Percentiles rank a stretch among this genome's conserved stretches.
phyloP scores from a whole-genome alignment of 129 eudicot species.

The Chrysanthemum seticuspe region DNA sequence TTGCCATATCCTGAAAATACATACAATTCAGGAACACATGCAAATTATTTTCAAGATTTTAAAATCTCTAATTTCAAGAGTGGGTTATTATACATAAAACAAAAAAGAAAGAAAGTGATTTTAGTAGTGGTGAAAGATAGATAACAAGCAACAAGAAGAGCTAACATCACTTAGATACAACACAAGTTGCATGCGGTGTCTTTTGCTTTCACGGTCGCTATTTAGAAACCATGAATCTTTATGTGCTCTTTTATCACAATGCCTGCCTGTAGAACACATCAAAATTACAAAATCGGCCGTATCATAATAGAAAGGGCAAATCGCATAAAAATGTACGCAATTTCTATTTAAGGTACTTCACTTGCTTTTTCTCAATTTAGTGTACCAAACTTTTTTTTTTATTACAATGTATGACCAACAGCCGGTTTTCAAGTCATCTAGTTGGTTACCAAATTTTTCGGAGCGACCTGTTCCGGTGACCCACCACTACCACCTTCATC shows the following conservation, averaged over 20 bases:
- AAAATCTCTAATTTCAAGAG: slow-evolving; percentile 23
- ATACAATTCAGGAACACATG: slow-evolving; percentile 28
- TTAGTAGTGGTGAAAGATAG: slow-evolving; percentile 26
- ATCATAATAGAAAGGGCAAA: not conserved
- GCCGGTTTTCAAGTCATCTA: too few species aligned
- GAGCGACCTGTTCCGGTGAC: too few species aligned
- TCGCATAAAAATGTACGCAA: not conserved
- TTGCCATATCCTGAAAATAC: slow-evolving; percentile 32
- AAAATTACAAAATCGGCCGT: not conserved
- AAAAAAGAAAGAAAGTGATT: not conserved
- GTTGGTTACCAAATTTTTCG: too few species aligned
- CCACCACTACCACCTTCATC: too few species aligned
- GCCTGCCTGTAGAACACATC: slow-evolving; percentile 47
- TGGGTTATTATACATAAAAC: slow-evolving; percentile 17
- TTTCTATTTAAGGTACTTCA: too few species aligned
- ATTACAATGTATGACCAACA: too few species aligned
- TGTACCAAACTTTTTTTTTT: not conserved
- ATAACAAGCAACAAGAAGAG: slow-evolving; percentile 34
- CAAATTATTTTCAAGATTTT: slow-evolving; percentile 30
- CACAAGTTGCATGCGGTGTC: slow-evolving; percentile 35
- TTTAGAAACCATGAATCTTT: slow-evolving; percentile 82
- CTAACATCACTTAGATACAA: slow-evolving; percentile 38
- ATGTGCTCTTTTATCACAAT: slow-evolving; percentile 86
- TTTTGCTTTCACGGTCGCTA: slow-evolving; percentile 29
- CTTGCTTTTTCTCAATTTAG: too few species aligned